Conservation (phyloP, 1,139 yeast genomes). For the Debaryomycetaceae sp. region DNA sequence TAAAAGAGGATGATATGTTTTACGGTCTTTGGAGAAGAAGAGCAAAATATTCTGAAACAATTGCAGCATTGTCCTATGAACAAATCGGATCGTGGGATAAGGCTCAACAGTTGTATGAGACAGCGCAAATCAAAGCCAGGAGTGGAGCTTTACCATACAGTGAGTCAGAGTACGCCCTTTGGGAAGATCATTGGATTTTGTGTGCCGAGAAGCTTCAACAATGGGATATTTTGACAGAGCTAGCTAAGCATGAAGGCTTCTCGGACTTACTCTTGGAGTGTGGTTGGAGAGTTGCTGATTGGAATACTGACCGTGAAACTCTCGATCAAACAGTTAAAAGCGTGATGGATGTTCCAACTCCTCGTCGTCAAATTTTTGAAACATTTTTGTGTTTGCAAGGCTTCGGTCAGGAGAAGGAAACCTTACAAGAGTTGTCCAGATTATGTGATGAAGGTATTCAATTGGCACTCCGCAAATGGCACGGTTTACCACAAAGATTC, state of each 20-base stretch:
- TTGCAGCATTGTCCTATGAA: conserved; percentile 88
- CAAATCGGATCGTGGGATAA: conserved; percentile 95
- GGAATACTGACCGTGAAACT: conserved; percentile 95
- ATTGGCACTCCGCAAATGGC: conserved; percentile 89
- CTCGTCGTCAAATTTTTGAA: conserved; percentile 92
- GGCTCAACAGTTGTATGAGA: conserved; percentile 90
- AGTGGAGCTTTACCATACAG: conserved; percentile 95
- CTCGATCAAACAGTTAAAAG: conserved; percentile 91
- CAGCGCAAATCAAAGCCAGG: conserved; percentile 96
- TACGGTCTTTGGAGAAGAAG: conserved; percentile 97
- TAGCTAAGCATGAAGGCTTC: conserved; percentile 97
- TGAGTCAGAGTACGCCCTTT: conserved; percentile 88
- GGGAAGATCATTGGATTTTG: conserved; percentile 99
- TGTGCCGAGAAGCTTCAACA: conserved; percentile 97
- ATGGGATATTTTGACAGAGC: conserved; percentile 95
- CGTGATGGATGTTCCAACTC: conserved; percentile 98
- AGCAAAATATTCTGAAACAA: conserved; percentile 90
- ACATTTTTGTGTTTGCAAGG: conserved; percentile 92
- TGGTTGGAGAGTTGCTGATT: conserved; percentile 99
- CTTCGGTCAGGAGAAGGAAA: conserved; percentile 84
- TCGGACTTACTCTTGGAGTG: conserved; percentile 92
- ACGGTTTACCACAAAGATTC: conserved; percentile 74
- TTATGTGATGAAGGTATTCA: conserved; percentile 96
- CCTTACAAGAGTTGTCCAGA: conserved; percentile 75
- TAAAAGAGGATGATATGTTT: conserved; percentile 95